Conservation (phyloP, 2,329 filamentous ascomycete genomes). For the Epicoccum sorghinum region DNA sequence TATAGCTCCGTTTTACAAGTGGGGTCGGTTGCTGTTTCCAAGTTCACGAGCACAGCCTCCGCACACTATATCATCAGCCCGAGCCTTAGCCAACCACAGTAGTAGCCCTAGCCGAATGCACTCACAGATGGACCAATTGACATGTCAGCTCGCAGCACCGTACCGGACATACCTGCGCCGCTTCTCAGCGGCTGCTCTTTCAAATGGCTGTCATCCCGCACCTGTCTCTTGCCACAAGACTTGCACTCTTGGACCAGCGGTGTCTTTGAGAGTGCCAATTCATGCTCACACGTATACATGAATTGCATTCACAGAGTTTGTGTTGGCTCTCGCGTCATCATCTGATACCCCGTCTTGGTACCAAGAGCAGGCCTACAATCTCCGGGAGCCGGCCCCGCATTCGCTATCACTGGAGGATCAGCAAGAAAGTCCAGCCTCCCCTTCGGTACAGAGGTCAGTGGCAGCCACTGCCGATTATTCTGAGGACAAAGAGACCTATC, state of each 20-base stretch:
- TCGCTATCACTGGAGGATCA: slow-evolving; percentile 30
- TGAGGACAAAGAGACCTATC: slow-evolving; percentile 19
- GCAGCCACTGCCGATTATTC: slow-evolving; percentile 5
- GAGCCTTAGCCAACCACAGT: slow-evolving; percentile 26
- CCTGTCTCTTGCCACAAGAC: slow-evolving; percentile 8
- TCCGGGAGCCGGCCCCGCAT: slow-evolving; percentile 41
- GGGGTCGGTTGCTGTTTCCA: slow-evolving; percentile 14
- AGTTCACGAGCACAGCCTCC: slow-evolving; percentile 28
- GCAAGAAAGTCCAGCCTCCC: slow-evolving; percentile 20
- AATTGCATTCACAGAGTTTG: slow-evolving; percentile 3
- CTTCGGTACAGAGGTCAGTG: slow-evolving; percentile 11
- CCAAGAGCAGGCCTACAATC: slow-evolving; percentile 23
- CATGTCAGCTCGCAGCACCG: slow-evolving; percentile 25
- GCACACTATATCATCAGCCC: slow-evolving; percentile 18
- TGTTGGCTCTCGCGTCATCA: slow-evolving; percentile 28
- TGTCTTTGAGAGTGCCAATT: slow-evolving; percentile 7
- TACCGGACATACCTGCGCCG: slow-evolving; percentile 26
- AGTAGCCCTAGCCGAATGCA: slow-evolving; percentile 21
- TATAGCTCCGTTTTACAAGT: slow-evolving; percentile 14
- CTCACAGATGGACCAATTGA: slow-evolving; percentile 27
- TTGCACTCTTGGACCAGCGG: not conserved
- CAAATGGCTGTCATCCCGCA: slow-evolving; percentile 16
- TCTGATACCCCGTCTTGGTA: slow-evolving; percentile 14
- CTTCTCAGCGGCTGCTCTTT: slow-evolving; percentile 21
- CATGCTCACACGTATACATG: not conserved